Evolutionary conservation across 345 rosid genomes (phyloP), one percentile per base, ranked within the genome.

Genomic region (Trapa bicornis): DNA sequence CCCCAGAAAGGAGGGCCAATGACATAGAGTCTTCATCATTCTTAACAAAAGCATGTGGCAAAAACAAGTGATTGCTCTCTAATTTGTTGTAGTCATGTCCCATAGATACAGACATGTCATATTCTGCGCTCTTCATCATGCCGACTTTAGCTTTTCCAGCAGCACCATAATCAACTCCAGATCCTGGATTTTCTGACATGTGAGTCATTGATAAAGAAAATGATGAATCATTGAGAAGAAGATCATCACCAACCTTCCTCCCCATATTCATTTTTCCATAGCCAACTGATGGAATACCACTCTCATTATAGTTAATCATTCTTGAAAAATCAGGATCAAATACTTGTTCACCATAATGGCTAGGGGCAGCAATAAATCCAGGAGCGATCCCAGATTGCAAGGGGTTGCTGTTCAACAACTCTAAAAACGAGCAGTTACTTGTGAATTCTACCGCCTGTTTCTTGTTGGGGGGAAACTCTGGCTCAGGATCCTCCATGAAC

Each of bases 401-500:
- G 75, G 77, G 75, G 67, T 74, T 74, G 38, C 80, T 71, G 71
- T 66, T 70, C 56, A 83, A 60, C 52, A 80, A 61, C 42, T 76
- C 91, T 65, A 77, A 72, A 48, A 74, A 69, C 32, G 80, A 56
- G 56, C 71, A 72, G 60, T 78, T 76, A 50, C 68, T 75, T 58
- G 85, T 79, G 70, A 76, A 75, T 69, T 82, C 84, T 37, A 83
- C 68, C 11, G 89, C 88, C 80, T 88, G 96, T 76, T 84, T 92
- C 84, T 92, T 92, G 85, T 76, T 86, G 33, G 96, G 87, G 67
- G 84, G 83, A 73, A 86, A 68, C 76, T 87, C 96, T 17, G 87
- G 75, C 69, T 87, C 92, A 68, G 82, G 71, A 66, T 85, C 79
- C 75, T 81, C 89, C 13, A 80, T 65, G 79, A 92, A 87, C 98